Evolutionary conservation across 768 basidiomycete genomes (phyloP), one percentile per base, ranked within the genome.

Genomic region (Tulasnella sp.): DNA sequence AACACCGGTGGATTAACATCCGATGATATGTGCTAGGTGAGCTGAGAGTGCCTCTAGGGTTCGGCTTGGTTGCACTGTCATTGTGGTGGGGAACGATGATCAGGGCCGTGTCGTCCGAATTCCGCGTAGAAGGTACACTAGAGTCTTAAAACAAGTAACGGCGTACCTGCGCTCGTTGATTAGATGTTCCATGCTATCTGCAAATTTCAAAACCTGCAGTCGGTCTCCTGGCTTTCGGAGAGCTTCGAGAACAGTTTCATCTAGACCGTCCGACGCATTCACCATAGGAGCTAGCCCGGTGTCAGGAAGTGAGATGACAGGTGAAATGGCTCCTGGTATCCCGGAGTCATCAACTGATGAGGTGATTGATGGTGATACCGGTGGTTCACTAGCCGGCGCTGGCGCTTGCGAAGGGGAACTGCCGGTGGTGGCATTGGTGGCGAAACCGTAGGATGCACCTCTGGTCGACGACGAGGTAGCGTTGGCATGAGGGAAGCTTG

Each of bases 171-270:
- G 86, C 78, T 92, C 91, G 73, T 81, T 85, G 77, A 94, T 91
- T 78, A 94, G 84, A 67, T 81, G 80, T 81, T 94, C 92, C 86
- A 94, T 91, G 75, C 83, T 84, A 82, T 94, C 93, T 73, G 91
- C 92, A n/a, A 94, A 85, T 83, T 90, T 93, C 77, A 94, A 82
- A 63, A 94, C 91, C 79, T 89, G 94, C 74, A 94, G 84, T 78
- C 92, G 85, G 80, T 94, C 92, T 82, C 94, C 94, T 17, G 76
- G 64, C 84, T 89, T 89, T 80, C 84, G 87, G 75, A 94, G 89
- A 26, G 93, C 92, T 79, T 94, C 92, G 77, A 94, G 77, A 76
- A 94, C 92, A 80, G 90, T 89, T 11, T 86, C 84, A 83, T 94
- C 92, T 75, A 88, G 86, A 74, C 90, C 90, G 52, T 59, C 52